These are phyloP conservation scores for Curvularia hawaiiensis DNA, from an alignment of 2,329 filamentous ascomycete species.

Conservation along the genomic window DNA sequence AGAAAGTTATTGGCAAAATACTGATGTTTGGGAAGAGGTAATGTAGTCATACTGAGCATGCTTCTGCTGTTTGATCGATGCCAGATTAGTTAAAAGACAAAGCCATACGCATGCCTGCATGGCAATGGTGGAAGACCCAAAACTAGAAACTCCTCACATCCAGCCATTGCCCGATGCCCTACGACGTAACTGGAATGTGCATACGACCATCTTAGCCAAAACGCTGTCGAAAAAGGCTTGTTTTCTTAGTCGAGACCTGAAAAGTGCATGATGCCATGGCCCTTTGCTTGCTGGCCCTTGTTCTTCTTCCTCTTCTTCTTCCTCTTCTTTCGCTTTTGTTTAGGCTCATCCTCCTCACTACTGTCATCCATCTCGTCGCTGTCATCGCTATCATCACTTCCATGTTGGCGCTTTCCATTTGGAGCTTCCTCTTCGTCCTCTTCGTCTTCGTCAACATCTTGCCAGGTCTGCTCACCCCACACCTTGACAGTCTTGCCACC, in stretches of 20 bases:
- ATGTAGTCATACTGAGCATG: background rate
- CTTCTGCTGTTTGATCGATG: background rate
- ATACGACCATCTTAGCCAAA: background rate
- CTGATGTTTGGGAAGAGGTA: background rate
- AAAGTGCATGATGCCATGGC: conserved; percentile 45
- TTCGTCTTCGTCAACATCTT: conserved; percentile 56
- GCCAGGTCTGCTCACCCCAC: conserved; percentile 75
- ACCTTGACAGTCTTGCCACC: conserved; percentile 87
- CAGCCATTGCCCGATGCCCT: background rate
- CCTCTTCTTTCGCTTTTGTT: conserved; percentile 51
- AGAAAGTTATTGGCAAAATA: background rate
- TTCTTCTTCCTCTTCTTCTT: conserved; percentile 50
- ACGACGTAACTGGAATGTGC: background rate
- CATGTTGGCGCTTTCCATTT: conserved; percentile 48
- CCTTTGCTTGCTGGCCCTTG: conserved; percentile 43
- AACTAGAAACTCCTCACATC: background rate
- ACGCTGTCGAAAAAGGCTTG: background rate
- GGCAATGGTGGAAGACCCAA: background rate
- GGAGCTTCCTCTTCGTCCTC: conserved; percentile 39
- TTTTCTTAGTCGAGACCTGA: conserved; percentile 37
- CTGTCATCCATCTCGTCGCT: conserved; percentile 48
- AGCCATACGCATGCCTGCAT: background rate
- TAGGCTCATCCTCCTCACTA: conserved; percentile 53
- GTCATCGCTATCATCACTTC: conserved; percentile 37
- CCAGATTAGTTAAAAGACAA: background rate